Evolutionary conservation across 1,284 basidiomycete genomes (phyloP).

Genomic region (Gymnopus androsaceus): DNA sequence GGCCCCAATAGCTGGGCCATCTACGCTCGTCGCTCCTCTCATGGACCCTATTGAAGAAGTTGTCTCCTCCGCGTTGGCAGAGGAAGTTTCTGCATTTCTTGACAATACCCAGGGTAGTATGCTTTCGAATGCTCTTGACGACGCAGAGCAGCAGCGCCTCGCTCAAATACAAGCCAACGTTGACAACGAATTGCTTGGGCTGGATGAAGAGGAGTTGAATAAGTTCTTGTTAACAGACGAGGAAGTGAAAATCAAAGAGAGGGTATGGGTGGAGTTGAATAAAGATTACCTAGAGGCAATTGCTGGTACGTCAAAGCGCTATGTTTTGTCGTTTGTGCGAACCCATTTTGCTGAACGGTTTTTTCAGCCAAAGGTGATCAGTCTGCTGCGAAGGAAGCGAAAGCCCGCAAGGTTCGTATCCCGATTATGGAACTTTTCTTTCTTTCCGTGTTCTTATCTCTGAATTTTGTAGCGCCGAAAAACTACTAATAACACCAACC

Average conservation of each 20-base stretch:
- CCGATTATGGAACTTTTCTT: conserved; percentile 30
- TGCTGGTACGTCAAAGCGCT: conserved; percentile 57
- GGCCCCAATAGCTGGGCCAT: no score
- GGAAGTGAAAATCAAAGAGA: conserved; percentile 88
- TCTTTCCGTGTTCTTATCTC: conserved; percentile 22
- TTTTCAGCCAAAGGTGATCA: conserved; percentile 69
- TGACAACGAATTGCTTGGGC: conserved; percentile 70
- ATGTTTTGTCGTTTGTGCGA: not conserved
- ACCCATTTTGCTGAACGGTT: conserved; percentile 46
- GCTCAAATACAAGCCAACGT: conserved; percentile 43
- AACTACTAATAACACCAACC: conserved; percentile 58
- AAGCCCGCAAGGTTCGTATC: conserved; percentile 75
- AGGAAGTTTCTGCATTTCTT: conserved; percentile 68
- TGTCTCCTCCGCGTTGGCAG: conserved; percentile 56
- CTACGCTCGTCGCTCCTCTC: conserved; percentile 16
- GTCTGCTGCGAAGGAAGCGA: conserved; percentile 52
- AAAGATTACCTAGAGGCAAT: conserved; percentile 90
- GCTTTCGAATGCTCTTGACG: conserved; percentile 61
- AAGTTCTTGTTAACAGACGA: conserved; percentile 81
- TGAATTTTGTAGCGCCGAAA: conserved; percentile 59
- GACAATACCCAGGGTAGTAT: conserved; percentile 56
- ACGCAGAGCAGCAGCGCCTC: conserved; percentile 60
- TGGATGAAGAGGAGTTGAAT: conserved; percentile 95
- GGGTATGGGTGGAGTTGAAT: conserved; percentile 97
- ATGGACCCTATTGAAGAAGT: conserved; percentile 42